Conservation (phyloP, 2,329 filamentous ascomycete species). For the Ophiostoma tasmaniense region DNA sequence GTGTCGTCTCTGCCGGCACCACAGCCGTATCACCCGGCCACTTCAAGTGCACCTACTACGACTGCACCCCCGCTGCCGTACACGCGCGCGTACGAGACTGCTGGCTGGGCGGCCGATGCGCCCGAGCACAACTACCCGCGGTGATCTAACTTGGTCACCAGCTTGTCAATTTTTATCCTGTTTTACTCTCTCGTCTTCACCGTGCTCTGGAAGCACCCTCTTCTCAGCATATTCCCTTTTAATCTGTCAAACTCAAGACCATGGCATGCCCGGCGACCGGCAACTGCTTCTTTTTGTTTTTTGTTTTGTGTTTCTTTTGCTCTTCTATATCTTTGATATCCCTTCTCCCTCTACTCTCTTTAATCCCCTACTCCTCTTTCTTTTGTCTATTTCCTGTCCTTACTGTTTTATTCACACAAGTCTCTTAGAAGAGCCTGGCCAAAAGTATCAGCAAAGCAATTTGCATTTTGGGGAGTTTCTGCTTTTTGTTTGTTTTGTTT, state of each 20-base stretch:
- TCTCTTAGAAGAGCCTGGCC: not conserved
- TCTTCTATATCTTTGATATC: too few relatives aligned
- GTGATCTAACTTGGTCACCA: not conserved
- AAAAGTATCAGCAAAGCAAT: conserved; percentile 6
- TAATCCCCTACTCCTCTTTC: not conserved
- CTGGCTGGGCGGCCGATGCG: conserved; percentile 17
- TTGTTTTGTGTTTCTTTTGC: not conserved
- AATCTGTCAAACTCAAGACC: not conserved
- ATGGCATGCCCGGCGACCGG: not conserved
- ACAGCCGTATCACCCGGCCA: conserved; percentile 4
- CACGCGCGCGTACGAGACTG: conserved; percentile 22
- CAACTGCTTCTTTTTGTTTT: not conserved
- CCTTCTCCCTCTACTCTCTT: not conserved
- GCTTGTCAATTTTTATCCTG: not conserved
- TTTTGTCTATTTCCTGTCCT: conserved; percentile 1
- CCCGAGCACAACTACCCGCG: not conserved
- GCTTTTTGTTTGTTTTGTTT: not conserved
- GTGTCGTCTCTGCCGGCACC: conserved; percentile 11
- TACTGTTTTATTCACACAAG: not conserved
- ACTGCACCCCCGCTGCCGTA: not conserved
- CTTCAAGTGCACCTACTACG: not conserved
- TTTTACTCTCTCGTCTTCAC: not conserved
- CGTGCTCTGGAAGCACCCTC: conserved; percentile 8
- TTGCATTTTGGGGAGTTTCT: not conserved
- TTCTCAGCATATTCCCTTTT: not conserved